Conservation (phyloP, 176 grass and related monocot species). For the Triticum timopheevii region DNA sequence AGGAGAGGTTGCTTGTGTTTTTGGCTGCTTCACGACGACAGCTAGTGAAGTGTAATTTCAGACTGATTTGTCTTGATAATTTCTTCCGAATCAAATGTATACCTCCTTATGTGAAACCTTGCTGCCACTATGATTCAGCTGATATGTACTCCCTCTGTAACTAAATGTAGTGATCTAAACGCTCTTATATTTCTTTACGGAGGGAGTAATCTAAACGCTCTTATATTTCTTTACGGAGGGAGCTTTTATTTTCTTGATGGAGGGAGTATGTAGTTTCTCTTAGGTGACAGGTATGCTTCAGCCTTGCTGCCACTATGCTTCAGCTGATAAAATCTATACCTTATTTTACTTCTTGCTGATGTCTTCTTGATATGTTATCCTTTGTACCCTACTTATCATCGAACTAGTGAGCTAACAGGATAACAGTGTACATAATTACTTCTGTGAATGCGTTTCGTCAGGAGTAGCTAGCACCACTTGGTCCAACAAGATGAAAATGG, state of each 20-base stretch:
- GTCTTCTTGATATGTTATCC: not conserved
- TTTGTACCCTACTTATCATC: not conserved
- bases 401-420: not conserved
- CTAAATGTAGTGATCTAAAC: too few species aligned
- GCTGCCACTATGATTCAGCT: not conserved
- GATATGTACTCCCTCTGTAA: too few species aligned
- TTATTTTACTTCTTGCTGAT: slow-evolving; percentile 3
- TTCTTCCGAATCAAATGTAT: slow-evolving; percentile 34
- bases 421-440: not conserved
- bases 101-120: not conserved
- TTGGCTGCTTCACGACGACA: slow-evolving; percentile 6
- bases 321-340: not conserved
- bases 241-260: too few species aligned
- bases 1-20: slow-evolving; percentile 19
- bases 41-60: slow-evolving; percentile 42
- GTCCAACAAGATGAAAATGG: too few species aligned
- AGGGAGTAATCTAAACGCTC: too few species aligned
- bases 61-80: slow-evolving; percentile 15
- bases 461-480: too few species aligned
- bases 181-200: too few species aligned
- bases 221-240: too few species aligned
- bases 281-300: not conserved
- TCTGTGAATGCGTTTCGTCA: too few species aligned
- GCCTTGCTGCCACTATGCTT: too few species aligned
- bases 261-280: not conserved